Base-by-base conservation (phyloP, 2,329 filamentous ascomycete species). In the Aspergillus fijiensis region DNA sequence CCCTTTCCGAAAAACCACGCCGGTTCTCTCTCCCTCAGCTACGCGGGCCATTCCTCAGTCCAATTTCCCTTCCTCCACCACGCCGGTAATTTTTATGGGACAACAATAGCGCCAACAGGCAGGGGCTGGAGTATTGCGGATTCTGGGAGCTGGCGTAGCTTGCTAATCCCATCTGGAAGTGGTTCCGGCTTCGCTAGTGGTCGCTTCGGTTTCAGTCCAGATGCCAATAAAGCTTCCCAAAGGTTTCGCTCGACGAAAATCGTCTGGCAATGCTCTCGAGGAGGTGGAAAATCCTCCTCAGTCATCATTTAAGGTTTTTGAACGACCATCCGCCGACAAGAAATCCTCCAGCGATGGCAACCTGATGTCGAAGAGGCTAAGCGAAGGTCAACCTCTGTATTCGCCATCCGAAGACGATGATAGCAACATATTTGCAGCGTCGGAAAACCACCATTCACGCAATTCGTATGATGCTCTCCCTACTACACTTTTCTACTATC, bases 221-320 rank as follows among this genome's bases (percentile, higher is more conserved):
- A 84, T 84, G 82, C 82, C 82, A 69, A 84, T 83, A 71, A 84
- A 84, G 72, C 73, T 83, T 52, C 80, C 82, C 55, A 84, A 83
- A 69, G 74, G 77, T 60, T 84, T 85, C 68, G 73, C 74, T 65
- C 79, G 82, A 68, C 80, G 83, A 66, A 84, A 84, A 73, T 84
- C 82, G 60, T 81, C 82, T 61, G 82, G 80, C 51, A 83, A 84
- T 74, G 78, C 76, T 55, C 72, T 85, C 62, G 83, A 85, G 31
- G 79, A 82, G 55, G 69, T 75, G 47, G 75, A 75, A 59, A 72
- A 73, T 27, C 69, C 75, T 31, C 69, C 70, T 14, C 74, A 76
- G 54, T 71, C 80, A 23, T 83, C 82, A n/a, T 85, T 85, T 68
- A 77, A 79, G 23, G 83, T 85, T 49, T 76, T 85, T 58, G 82